These are phyloP conservation scores for Medicago arabica DNA, from an alignment of 306 rosid species.

Conservation along the genomic window DNA sequence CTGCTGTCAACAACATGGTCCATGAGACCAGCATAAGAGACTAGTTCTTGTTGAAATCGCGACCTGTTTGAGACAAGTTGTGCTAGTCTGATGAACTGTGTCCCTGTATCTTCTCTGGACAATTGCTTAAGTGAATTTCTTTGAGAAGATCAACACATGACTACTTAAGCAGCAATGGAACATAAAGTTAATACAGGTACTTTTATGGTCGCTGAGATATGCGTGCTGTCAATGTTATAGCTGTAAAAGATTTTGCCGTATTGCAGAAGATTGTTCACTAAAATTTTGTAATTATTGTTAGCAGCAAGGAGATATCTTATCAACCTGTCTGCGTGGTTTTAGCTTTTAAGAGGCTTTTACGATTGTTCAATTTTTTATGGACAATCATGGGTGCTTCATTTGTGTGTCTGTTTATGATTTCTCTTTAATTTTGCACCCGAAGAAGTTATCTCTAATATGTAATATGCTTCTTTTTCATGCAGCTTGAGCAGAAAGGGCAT, in stretches of 20 bases:
- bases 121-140: not conserved
- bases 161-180: not conserved
- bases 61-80: not conserved
- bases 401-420: slow-evolving; percentile 17
- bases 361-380: slow-evolving; percentile 14
- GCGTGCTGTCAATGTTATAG: not conserved
- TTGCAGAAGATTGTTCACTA: not conserved
- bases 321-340: not conserved
- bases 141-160: not conserved
- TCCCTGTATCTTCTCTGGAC: not conserved
- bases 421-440: slow-evolving; percentile 26
- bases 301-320: not conserved
- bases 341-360: not conserved
- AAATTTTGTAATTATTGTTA: not conserved
- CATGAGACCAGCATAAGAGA: not conserved
- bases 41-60: not conserved
- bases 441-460: slow-evolving; percentile 13
- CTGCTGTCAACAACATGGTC: not conserved
- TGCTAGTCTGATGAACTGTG: not conserved
- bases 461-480: slow-evolving; percentile 40
- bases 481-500: slow-evolving; percentile 75
- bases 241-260: not conserved
- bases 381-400: not conserved
- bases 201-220: not conserved
- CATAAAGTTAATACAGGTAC: not conserved